Evolutionary conservation across 805 yeast genomes (phyloP).

Genomic region (Naumovozyma dairenensis): DNA sequence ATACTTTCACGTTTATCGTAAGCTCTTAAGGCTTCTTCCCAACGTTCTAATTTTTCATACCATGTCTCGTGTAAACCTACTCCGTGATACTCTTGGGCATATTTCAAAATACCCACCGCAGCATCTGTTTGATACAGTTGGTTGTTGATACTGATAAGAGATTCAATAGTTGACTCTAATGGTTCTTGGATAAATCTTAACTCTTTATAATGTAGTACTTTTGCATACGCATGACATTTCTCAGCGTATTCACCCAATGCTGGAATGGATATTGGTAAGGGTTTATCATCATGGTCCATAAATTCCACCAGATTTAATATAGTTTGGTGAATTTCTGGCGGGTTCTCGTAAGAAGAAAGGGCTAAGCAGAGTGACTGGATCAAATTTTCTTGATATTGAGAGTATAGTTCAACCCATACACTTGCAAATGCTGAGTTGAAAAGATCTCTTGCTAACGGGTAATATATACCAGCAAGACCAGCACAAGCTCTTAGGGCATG

Average conservation of each 20-base stretch:
- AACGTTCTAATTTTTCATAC: conserved; percentile 89
- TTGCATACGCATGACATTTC: conserved; percentile 91
- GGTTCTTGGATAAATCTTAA: conserved; percentile 91
- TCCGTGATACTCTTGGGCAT: conserved; percentile 81
- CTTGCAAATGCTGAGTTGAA: conserved; percentile 89
- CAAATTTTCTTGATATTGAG: conserved; percentile 81
- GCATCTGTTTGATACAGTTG: conserved; percentile 93
- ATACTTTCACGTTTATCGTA: conserved; percentile 63
- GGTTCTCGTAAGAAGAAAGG: conserved; percentile 75
- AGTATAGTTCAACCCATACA: conserved; percentile 84
- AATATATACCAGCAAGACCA: conserved; percentile 70
- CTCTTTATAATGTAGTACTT: conserved; percentile 89
- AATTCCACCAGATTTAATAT: conserved; percentile 82
- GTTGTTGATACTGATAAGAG: conserved; percentile 82
- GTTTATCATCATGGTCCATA: conserved; percentile 93
- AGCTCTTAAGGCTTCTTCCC: conserved; percentile 93
- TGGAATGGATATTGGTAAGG: conserved; percentile 77
- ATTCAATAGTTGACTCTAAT: conserved; percentile 72
- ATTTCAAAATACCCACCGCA: conserved; percentile 87
- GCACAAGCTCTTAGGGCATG: conserved; percentile 89
- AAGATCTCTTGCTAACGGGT: conserved; percentile 76
- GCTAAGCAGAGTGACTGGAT: conserved; percentile 79
- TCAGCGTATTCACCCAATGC: conserved; percentile 86
- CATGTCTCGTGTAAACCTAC: conserved; percentile 87
- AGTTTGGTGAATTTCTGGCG: conserved; percentile 89